Evolutionary conservation across 331 rosid species (phyloP), one percentile per base, ranked within the genome.

Genomic region (Quercus lobata): DNA sequence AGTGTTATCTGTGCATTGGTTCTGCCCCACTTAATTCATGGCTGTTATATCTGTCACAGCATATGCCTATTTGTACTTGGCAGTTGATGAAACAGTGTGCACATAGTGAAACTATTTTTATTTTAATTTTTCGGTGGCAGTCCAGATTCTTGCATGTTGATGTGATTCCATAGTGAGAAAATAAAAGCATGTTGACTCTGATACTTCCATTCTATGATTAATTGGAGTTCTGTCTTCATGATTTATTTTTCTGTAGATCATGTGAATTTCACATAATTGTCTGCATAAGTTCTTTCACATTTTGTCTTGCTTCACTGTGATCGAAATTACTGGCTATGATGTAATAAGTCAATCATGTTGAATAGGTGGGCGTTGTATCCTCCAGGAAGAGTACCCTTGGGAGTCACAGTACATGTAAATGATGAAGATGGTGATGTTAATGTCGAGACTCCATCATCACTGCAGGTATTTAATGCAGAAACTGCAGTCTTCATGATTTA

Each of bases 351-450:
- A 63, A 81, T 63, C 74, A 49, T 84, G 71, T 83, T 84, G 72
- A 85, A 83, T 85, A 96, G 99, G 87, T 96, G 99, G 98, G 99
- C 98, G 61, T 72, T 96, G 79, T 96, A 96, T 89, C 98, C 99
- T 86, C 99, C 99, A 19, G 99, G 99, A 72, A 96, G 85, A 84
- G 99, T 96, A 68, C 99, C 97, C 76, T 74, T 92, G 78, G 97
- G 99, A 79, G 99, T 91, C 73, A 93, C 97, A 0, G 99, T 96
- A 69, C 98, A 93, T 88, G 97, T 96, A 66, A 93, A 86, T 75
- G 98, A 91, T 79, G 98, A 90, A 41, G 99, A 96, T 76, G 99
- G 99, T 37, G 99, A 96, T 87, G 97, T 96, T 82, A 89, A 77
- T 75, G 69, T 96, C 71, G 99, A 91, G 61, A 81, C 92, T 52